Evolutionary conservation across 202 grass and related monocot species (phyloP).

Genomic region (Dendrocalamus latiflorus): DNA sequence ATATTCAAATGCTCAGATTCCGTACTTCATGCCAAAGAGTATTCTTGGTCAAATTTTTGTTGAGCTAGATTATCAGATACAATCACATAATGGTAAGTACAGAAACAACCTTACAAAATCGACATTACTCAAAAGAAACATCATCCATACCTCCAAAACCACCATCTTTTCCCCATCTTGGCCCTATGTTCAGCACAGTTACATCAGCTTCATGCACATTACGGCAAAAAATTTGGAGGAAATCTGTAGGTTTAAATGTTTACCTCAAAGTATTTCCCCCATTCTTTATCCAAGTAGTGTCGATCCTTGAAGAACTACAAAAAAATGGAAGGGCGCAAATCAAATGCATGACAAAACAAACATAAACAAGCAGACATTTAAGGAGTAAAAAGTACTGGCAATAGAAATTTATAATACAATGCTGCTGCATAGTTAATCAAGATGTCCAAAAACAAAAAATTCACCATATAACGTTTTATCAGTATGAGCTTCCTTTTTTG

Average conservation of each 20-base stretch:
- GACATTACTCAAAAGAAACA: background rate
- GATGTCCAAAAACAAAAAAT: background rate
- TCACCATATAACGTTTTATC: background rate
- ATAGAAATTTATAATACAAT: background rate
- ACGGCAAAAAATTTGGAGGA: no score
- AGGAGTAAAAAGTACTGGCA: background rate
- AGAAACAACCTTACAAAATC: constrained; percentile 10
- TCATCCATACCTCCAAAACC: constrained; percentile 58
- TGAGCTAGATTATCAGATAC: background rate
- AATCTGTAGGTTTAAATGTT: no score
- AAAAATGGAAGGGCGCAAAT: constrained; percentile 15
- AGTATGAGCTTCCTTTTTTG: background rate
- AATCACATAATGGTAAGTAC: background rate
- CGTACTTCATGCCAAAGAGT: background rate
- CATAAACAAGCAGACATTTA: background rate
- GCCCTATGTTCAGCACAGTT: constrained; percentile 29
- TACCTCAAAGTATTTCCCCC: constrained; percentile 21
- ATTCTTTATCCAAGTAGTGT: constrained; percentile 53
- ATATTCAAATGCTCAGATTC: background rate
- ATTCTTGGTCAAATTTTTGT: background rate
- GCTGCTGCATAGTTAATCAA: background rate
- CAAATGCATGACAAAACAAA: background rate
- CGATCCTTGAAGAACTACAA: constrained; percentile 92
- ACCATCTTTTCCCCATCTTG: constrained; percentile 39
- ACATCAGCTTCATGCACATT: constrained; percentile 21